Conservation (phyloP, 108 stramenopile species). For the Craspedostauros australis region DNA sequence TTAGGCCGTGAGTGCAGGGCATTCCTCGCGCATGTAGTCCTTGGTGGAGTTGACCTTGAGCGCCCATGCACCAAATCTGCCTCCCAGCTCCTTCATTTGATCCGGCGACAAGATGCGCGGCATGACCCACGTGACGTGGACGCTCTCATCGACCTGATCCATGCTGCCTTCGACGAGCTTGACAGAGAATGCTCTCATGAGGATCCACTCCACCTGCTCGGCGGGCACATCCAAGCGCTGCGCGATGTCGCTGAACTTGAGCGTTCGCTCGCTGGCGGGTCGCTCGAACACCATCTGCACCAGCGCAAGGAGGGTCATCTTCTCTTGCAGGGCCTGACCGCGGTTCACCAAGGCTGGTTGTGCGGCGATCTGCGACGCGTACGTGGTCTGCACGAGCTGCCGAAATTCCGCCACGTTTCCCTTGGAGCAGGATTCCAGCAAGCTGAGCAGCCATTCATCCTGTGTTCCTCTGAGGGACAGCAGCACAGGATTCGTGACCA, state of each 20-base stretch:
- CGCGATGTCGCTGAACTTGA: constrained; percentile 88
- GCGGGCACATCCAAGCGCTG: constrained; percentile 50
- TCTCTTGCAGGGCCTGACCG: constrained; percentile 84
- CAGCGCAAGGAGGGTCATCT: constrained; percentile 91
- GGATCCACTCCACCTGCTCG: constrained; percentile 97
- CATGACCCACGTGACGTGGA: constrained; percentile 95
- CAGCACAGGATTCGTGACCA: constrained; percentile 86
- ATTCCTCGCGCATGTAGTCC: constrained; percentile 63
- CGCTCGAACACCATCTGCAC: constrained; percentile 92
- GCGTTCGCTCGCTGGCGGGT: constrained; percentile 81
- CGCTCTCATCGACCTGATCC: constrained; percentile 81
- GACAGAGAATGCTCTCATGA: constrained; percentile 95
- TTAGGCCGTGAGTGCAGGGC: constrained; percentile 8
- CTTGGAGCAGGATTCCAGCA: constrained; percentile 76
- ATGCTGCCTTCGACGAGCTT: constrained; percentile 84
- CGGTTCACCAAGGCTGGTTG: constrained; percentile 86
- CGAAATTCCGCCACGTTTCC: constrained; percentile 87
- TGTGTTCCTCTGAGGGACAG: constrained; percentile 53
- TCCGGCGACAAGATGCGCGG: constrained; percentile 85
- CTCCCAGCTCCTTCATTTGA: constrained; percentile 75
- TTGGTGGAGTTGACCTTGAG: constrained; percentile 59
- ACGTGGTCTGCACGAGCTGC: constrained; percentile 38
- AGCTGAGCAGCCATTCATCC: constrained; percentile 78
- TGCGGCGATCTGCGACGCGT: constrained; percentile 51
- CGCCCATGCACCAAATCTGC: constrained; percentile 84